These are phyloP conservation scores for Lachancea dasiensis DNA, from an alignment of 805 yeast genomes.

Conservation along the genomic window DNA sequence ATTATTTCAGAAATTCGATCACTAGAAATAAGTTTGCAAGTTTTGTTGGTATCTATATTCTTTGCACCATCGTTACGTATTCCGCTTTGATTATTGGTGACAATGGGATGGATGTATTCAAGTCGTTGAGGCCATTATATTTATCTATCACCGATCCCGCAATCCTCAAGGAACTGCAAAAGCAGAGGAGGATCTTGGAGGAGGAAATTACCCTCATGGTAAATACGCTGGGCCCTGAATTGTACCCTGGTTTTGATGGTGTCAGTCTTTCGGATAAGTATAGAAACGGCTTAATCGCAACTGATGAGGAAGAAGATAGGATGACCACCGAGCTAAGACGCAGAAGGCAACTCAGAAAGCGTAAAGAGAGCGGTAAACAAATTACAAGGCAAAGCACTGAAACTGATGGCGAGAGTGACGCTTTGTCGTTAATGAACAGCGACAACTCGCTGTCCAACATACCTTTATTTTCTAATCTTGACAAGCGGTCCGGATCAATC, in stretches of 20 bases:
- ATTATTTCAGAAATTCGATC: slow-evolving; percentile 30
- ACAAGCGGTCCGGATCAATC: slow-evolving; percentile 28
- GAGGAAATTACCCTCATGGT: slow-evolving; percentile 72
- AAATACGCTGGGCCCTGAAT: slow-evolving; percentile 73
- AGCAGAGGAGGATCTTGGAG: slow-evolving; percentile 55
- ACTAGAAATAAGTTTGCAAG: slow-evolving; percentile 34
- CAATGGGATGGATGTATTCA: slow-evolving; percentile 82
- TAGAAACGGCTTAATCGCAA: slow-evolving; percentile 18
- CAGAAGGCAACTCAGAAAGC: slow-evolving; percentile 32
- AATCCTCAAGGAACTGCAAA: slow-evolving; percentile 52
- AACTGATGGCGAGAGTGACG: slow-evolving; percentile 33
- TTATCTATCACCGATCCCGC: slow-evolving; percentile 54
- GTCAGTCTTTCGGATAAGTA: slow-evolving; percentile 25
- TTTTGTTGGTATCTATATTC: slow-evolving; percentile 50
- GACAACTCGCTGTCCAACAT: slow-evolving; percentile 36
- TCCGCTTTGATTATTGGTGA: slow-evolving; percentile 92
- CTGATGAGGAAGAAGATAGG: slow-evolving; percentile 29
- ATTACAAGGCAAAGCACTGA: slow-evolving; percentile 2
- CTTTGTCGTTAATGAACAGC: slow-evolving; percentile 34
- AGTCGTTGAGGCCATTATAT: slow-evolving; percentile 76
- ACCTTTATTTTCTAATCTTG: slow-evolving; percentile 40
- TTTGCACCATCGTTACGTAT: slow-evolving; percentile 70
- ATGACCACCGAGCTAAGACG: slow-evolving; percentile 35
- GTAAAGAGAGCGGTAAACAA: slow-evolving; percentile 15
- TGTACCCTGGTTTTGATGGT: slow-evolving; percentile 77